Percentiles rank a stretch among this genome's conserved stretches.
phyloP scores from a whole-genome alignment of 371 early-diverging fungal genomes.

The Saksenaea oblongispora region DNA sequence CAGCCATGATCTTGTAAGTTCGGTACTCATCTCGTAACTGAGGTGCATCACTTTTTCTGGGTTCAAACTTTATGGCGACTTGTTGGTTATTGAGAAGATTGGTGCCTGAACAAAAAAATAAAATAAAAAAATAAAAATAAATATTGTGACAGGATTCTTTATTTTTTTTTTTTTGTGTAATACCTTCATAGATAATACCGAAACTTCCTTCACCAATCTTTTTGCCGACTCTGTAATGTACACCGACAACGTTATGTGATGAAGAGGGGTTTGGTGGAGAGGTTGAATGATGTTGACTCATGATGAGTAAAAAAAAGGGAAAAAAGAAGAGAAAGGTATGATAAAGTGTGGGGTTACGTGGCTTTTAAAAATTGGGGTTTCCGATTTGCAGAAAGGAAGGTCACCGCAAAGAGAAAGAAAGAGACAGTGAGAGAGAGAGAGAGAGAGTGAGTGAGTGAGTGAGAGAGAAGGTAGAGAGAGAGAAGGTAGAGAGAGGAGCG shows the following conservation, averaged over 20 bases:
- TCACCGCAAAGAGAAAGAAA: not conserved
- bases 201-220: conserved; percentile 95
- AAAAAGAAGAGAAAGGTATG: not conserved
- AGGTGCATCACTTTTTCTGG: conserved; percentile 89
- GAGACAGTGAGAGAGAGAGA: not conserved
- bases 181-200: conserved; percentile 96
- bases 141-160: not conserved
- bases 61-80: conserved; percentile 94
- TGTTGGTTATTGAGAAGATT: conserved; percentile 79
- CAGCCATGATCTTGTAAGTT: conserved; percentile 85
- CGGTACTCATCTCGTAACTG: conserved; percentile 91
- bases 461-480: not conserved
- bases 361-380: not conserved
- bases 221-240: conserved; percentile 88
- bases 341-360: not conserved
- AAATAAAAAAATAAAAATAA: not conserved
- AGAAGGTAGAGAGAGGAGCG: not conserved
- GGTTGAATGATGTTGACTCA: conserved; percentile 20
- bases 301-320: not conserved
- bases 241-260: conserved; percentile 72
- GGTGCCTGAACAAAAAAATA: conserved; percentile 38
- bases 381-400: not conserved
- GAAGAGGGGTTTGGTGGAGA: conserved; percentile 12
- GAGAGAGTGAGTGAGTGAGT: not conserved
- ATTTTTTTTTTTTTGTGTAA: not conserved